Evolutionary conservation across 2,329 filamentous ascomycete species (phyloP), one percentile per base, ranked within the genome.

Genomic region (Penicillium italicum): DNA sequence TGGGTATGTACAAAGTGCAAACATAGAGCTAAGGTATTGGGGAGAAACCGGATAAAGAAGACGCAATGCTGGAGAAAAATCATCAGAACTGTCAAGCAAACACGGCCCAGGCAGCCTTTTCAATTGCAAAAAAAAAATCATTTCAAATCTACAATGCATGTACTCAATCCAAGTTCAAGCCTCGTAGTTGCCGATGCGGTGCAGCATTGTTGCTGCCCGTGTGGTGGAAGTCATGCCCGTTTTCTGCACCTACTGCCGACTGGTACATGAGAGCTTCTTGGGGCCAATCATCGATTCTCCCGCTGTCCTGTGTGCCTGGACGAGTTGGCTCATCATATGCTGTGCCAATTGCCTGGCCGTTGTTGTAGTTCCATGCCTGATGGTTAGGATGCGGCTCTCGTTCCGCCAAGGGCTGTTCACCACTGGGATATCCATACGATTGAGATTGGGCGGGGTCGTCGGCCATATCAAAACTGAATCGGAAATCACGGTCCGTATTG

Each of bases 181-280:
- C 30, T 53, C 55, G 42, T 62, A 61, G 36, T 57, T 67, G 61
- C 60, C 66, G 61, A 47, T 63, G 64, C 40, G 66, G 62, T 47
- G 62, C 63, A 43, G 61, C 60, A 26, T 62, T 60, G 24, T 63
- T 53, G 45, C 62, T 64, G 38, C 58, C 65, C 31, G 52, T 51
- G 12, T 54, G 51, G 18, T 64, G 61, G 30, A 61, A 53, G 34
- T 59, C 64, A 28, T 64, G 61, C 16, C 56, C 55, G 42, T 60
- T 60, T 40, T 67, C 66, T 50, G 31, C 58, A 16, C 61, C 64
- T 36, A 64, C 57, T 20, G 64, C 59, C 8, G 65, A 69, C 49
- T 74, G 72, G 59, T 76, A 76, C 53, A 75, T 70, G 24, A 76
- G 62, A 26, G 74, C 73, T 61, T 76, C 74, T 49, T 72, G 72